A percentile compares a stretch with the other conserved stretches of the same genome.
Conservation (phyloP, 1,284 basidiomycete species). For the Puccinia sorghi region DNA sequence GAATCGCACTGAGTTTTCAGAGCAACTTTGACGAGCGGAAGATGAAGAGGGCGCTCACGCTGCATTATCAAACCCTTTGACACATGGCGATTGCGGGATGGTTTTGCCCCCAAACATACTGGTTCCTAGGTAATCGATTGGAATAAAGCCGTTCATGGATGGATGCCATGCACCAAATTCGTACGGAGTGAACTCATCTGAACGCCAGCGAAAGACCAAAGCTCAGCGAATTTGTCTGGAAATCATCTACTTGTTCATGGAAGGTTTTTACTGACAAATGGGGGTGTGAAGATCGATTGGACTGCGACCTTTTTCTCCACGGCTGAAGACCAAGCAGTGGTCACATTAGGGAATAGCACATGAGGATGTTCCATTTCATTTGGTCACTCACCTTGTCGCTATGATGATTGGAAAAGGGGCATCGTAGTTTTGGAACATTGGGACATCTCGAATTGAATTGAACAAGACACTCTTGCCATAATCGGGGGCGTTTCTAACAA, state of each 20-base stretch:
- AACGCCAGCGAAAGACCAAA: neutral
- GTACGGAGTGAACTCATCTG: constrained; percentile 44
- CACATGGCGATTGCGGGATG: constrained; percentile 27
- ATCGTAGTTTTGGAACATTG: constrained; percentile 39
- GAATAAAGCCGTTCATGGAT: constrained; percentile 38
- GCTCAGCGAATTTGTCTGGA: neutral
- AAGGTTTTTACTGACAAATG: constrained; percentile 14
- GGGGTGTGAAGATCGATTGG: constrained; percentile 36
- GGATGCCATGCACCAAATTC: constrained; percentile 48
- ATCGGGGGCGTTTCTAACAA: constrained; percentile 32
- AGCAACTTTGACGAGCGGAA: neutral
- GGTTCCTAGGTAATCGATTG: constrained; percentile 46
- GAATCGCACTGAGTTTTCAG: neutral
- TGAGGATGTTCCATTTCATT: neutral
- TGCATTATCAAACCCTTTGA: constrained; percentile 46
- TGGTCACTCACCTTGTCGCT: constrained; percentile 18
- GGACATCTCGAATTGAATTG: constrained; percentile 41
- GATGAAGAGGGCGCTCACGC: constrained; percentile 18
- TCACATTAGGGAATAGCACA: neutral
- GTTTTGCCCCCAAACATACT: constrained; percentile 41
- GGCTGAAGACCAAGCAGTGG: neutral
- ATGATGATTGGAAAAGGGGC: constrained; percentile 42
- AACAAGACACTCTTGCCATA: constrained; percentile 46
- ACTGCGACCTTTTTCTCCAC: constrained; percentile 29
- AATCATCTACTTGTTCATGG: neutral